Evolutionary conservation across 164 flowering plant genomes (phyloP).

Genomic region (Cinnamomum chago): DNA sequence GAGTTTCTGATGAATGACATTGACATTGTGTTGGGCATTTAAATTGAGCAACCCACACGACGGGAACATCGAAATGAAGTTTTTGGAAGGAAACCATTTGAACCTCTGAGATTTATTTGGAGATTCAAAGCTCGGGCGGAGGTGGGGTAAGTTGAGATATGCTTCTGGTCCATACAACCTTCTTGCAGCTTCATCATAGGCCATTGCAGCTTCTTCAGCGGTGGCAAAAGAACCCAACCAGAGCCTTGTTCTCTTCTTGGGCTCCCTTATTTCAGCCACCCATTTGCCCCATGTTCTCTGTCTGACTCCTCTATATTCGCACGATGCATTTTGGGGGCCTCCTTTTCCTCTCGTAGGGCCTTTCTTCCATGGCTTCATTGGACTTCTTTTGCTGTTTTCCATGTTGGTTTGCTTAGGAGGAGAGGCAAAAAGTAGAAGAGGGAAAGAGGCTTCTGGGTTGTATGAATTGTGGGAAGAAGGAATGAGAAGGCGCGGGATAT

Average conservation of each 20-base stretch:
- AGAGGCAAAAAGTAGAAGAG: slow-evolving; percentile 4
- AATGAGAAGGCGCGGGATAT: slow-evolving; percentile 42
- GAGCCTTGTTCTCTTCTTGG: slow-evolving; percentile 90
- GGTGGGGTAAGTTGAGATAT: slow-evolving; percentile 86
- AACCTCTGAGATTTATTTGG: slow-evolving; percentile 43
- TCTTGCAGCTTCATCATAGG: slow-evolving; percentile 92
- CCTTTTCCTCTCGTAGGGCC: slow-evolving; percentile 98
- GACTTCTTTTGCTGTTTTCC: slow-evolving; percentile 56
- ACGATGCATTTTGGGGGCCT: slow-evolving; percentile 87
- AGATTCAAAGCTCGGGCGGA: slow-evolving; percentile 40
- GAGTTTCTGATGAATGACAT: slow-evolving; percentile 87
- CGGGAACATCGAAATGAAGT: slow-evolving; percentile 72
- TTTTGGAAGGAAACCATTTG: slow-evolving; percentile 83
- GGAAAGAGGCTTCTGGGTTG: slow-evolving; percentile 5
- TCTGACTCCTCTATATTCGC: slow-evolving; percentile 87
- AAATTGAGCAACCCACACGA: slow-evolving; percentile 69
- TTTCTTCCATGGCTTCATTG: slow-evolving; percentile 88
- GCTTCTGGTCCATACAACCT: slow-evolving; percentile 91
- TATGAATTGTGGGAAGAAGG: neutral
- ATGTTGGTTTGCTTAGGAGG: slow-evolving; percentile 21
- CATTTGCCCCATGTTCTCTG: slow-evolving; percentile 99
- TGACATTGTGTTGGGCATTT: slow-evolving; percentile 84
- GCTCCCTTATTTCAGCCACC: slow-evolving; percentile 98
- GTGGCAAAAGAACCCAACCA: slow-evolving; percentile 97
- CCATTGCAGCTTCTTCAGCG: slow-evolving; percentile 98